phyloP scores from a whole-genome alignment of 257 asterid species.

The Solanum microdontum region DNA sequence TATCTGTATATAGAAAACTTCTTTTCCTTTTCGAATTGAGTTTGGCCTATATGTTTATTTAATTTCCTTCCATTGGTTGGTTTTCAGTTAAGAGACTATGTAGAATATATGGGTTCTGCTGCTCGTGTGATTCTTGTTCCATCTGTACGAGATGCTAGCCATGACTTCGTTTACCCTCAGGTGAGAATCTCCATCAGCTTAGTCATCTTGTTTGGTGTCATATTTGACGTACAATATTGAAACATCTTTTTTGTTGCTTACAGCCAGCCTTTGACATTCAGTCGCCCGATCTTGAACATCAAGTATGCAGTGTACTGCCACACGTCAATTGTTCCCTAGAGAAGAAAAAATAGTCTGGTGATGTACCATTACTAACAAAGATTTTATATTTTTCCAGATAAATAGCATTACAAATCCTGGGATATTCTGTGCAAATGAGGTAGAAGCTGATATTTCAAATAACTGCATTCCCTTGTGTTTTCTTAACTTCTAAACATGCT shows the following conservation, averaged over 20 bases:
- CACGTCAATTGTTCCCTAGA: not conserved
- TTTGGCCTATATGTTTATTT: slow-evolving; percentile 2
- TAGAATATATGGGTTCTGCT: slow-evolving; percentile 85
- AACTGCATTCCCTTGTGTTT: not conserved
- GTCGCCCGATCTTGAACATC: slow-evolving; percentile 40
- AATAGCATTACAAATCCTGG: slow-evolving; percentile 82
- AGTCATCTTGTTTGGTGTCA: not conserved
- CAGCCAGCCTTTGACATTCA: slow-evolving; percentile 82
- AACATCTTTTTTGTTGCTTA: slow-evolving; percentile 13
- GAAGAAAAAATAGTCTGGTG: not conserved
- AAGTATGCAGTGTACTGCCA: slow-evolving; percentile 37
- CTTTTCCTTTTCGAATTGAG: not conserved
- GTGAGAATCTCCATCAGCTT: slow-evolving; percentile 22
- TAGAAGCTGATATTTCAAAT: slow-evolving; percentile 11
- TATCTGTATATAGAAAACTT: slow-evolving; percentile 7
- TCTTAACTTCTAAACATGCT: not conserved
- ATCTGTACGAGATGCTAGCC: slow-evolving; percentile 88
- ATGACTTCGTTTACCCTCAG: slow-evolving; percentile 92
- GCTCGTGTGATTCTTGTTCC: slow-evolving; percentile 77
- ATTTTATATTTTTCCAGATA: slow-evolving; percentile 34
- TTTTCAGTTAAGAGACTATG: slow-evolving; percentile 86
- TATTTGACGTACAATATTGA: not conserved
- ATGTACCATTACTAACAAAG: not conserved
- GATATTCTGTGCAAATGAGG: slow-evolving; percentile 72
- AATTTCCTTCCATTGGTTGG: not conserved